Evolutionary conservation across 805 yeast species (phyloP).

Genomic region (Ascoidea asiatica): DNA sequence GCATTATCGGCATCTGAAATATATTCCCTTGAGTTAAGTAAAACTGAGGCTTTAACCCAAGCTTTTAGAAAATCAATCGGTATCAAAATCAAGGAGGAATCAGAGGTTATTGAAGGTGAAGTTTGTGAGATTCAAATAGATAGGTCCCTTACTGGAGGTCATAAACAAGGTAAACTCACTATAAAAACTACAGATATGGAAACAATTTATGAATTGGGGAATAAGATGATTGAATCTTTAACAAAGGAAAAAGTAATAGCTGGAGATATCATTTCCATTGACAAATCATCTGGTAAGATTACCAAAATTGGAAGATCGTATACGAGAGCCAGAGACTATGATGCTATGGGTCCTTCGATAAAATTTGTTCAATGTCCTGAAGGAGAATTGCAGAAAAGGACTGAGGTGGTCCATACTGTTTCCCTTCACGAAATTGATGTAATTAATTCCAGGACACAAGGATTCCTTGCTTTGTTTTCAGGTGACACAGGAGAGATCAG

Average conservation of each 20-base stretch:
- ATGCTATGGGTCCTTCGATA: constrained; percentile 97
- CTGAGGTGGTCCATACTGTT: constrained; percentile 95
- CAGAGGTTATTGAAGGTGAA: constrained; percentile 97
- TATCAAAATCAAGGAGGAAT: constrained; percentile 87
- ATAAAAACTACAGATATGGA: constrained; percentile 98
- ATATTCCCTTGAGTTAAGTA: constrained; percentile 80
- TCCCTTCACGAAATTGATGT: constrained; percentile 96
- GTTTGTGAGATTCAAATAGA: constrained; percentile 95
- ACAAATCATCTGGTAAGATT: constrained; percentile 89
- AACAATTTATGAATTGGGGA: constrained; percentile 90
- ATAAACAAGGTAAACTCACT: constrained; percentile 94
- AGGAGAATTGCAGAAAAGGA: constrained; percentile 94
- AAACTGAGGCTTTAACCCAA: constrained; percentile 93
- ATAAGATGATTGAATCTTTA: constrained; percentile 87
- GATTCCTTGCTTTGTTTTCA: constrained; percentile 87
- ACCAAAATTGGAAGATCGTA: constrained; percentile 92
- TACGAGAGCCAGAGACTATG: constrained; percentile 93
- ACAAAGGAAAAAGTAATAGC: constrained; percentile 92
- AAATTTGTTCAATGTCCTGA: constrained; percentile 97
- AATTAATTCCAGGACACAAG: constrained; percentile 94
- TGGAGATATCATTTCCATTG: constrained; percentile 93
- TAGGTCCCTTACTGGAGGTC: constrained; percentile 91
- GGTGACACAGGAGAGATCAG: constrained; percentile 98
- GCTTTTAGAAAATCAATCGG: constrained; percentile 95
- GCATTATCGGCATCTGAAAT: constrained; percentile 92